Conservation (phyloP, 345 rosid species). For the Ailanthus altissimus region DNA sequence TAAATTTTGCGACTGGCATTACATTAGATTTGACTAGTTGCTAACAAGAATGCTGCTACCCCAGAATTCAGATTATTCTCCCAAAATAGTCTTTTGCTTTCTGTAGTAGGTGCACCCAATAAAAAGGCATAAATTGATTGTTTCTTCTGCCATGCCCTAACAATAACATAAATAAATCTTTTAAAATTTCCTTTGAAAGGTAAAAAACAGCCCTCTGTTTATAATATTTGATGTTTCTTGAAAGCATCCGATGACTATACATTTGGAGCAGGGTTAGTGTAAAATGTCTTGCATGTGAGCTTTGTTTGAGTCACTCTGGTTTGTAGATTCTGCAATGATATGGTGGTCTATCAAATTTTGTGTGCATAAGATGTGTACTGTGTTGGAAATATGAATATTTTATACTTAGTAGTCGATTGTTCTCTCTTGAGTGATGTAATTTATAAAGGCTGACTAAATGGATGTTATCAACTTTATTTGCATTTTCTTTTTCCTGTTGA, state of each 20-base stretch:
- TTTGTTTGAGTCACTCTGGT: not conserved
- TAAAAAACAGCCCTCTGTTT: not conserved
- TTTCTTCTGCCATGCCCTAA: not conserved
- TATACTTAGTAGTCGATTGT: not conserved
- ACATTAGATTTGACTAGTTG: constrained; percentile 4
- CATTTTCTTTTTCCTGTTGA: not conserved
- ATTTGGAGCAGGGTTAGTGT: not conserved
- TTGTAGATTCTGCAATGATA: too few species aligned
- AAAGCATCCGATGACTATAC: not conserved
- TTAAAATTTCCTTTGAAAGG: not conserved
- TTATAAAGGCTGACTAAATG: not conserved
- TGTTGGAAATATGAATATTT: not conserved
- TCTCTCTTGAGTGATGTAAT: not conserved
- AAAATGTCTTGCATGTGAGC: not conserved
- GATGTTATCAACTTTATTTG: too few species aligned
- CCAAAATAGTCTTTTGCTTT: not conserved
- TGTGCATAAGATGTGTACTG: not conserved
- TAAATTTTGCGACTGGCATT: not conserved
- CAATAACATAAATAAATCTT: not conserved
- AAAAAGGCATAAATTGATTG: not conserved
- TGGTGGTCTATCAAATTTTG: not conserved
- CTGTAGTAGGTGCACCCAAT: not conserved
- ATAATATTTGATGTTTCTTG: not conserved
- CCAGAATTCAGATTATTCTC: not conserved
- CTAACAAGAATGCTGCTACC: not conserved